Conservation (phyloP, 2,329 filamentous ascomycete genomes). For the Monosporascus sp. region DNA sequence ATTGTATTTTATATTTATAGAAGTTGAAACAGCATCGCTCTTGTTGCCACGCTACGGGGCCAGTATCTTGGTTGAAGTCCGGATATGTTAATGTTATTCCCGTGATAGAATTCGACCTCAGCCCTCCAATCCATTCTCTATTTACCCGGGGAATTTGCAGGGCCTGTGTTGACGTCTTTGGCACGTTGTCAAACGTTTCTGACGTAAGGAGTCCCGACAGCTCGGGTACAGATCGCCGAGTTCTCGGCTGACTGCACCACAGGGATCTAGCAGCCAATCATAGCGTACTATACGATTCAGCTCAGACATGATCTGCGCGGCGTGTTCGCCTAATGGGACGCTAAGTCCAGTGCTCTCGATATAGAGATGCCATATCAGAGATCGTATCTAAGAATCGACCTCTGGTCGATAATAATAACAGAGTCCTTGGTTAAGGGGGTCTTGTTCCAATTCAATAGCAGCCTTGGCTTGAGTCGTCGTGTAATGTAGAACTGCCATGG, state of each 20-base stretch:
- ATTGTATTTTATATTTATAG: conserved; percentile 8
- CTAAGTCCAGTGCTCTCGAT: too few relatives aligned
- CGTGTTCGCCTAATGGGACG: not conserved
- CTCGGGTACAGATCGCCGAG: conserved; percentile 2
- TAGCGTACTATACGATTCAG: conserved; percentile 7
- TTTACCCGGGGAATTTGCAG: not conserved
- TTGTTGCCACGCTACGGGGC: not conserved
- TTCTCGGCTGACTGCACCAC: conserved; percentile 5
- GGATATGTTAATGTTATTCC: too few relatives aligned
- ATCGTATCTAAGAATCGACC: too few relatives aligned
- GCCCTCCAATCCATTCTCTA: not conserved
- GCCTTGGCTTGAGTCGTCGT: too few relatives aligned
- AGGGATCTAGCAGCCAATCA: not conserved
- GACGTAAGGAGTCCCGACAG: not conserved
- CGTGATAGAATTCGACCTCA: too few relatives aligned
- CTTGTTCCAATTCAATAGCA: too few relatives aligned
- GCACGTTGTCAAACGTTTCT: too few relatives aligned
- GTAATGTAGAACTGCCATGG: too few relatives aligned
- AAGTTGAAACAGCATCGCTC: conserved; percentile 1
- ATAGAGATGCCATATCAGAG: too few relatives aligned
- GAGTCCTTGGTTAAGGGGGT: too few relatives aligned
- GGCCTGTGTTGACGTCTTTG: not conserved
- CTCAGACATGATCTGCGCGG: not conserved
- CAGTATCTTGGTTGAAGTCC: too few relatives aligned
- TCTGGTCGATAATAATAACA: too few relatives aligned